These are phyloP conservation scores for Candida albicans DNA, from an alignment of 1,139 yeast genomes.

Conservation along the genomic window DNA sequence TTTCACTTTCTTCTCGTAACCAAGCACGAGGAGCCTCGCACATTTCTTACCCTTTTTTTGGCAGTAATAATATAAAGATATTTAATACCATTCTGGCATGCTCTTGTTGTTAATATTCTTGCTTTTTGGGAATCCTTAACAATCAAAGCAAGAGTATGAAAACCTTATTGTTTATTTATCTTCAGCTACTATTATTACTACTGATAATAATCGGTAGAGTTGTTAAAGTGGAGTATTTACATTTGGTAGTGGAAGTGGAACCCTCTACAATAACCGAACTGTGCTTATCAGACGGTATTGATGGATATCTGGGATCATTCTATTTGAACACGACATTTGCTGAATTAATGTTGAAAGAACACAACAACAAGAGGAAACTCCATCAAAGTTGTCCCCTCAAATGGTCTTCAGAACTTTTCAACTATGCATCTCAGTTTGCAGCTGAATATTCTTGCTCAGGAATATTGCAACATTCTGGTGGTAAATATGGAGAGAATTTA, in stretches of 20 bases:
- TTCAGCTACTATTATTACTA: too few relatives aligned
- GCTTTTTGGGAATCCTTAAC: too few relatives aligned
- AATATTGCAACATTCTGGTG: slow-evolving; percentile 34
- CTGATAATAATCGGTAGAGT: too few relatives aligned
- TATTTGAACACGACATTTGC: slow-evolving; percentile 25
- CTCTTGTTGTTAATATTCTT: too few relatives aligned
- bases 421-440: slow-evolving; percentile 34
- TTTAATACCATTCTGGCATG: too few relatives aligned
- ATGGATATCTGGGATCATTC: slow-evolving; percentile 15
- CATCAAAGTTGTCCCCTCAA: slow-evolving; percentile 30
- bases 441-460: slow-evolving; percentile 35
- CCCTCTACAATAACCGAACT: background rate
- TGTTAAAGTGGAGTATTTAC: background rate
- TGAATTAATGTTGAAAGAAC: slow-evolving; percentile 24
- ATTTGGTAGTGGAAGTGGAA: background rate
- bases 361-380: slow-evolving; percentile 29
- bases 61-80: too few relatives aligned
- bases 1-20: too few relatives aligned
- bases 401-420: slow-evolving; percentile 33
- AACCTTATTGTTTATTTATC: too few relatives aligned
- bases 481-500: slow-evolving; percentile 39
- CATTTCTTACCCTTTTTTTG: too few relatives aligned
- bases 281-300: slow-evolving; percentile 6
- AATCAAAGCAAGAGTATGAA: too few relatives aligned
- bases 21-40: too few relatives aligned